Base-by-base conservation (phyloP, 1,139 yeast species). In the Pichia sp. region DNA sequence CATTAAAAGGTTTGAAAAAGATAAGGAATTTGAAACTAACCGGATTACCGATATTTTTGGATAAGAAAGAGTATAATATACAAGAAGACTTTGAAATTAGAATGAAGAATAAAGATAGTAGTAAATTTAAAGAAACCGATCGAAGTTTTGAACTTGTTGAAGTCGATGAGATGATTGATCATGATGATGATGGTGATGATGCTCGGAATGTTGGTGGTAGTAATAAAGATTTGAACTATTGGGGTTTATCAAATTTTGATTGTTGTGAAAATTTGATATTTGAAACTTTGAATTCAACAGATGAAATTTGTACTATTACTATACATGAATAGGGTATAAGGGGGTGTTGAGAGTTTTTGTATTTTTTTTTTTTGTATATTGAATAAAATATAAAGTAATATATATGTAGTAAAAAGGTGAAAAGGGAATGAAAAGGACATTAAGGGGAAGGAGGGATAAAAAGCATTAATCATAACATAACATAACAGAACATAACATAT, bases 191-290 rank as follows among this genome's bases (percentile, higher is more conserved):
- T 33, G 46, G 46, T n/a, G 4, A 28, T 34, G 10, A 33, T 22
- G 29, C 31, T 27, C 16, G 9, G 3, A 33, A 43, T 18, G 42
- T 14, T 39, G 42, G 30, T 45, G 48, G 14, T n/a, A 52, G 44
- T 2, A 53, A 53, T 44, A 52, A 56, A 4, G 62, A 60, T 43
- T 51, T 55, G 42, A 61, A 62, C 39, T 59, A 61, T 44, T 80
- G 84, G 83, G 84, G 84, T 13, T 77, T 78, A 59, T 73, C 79
- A 22, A 74, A 73, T 57, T 62, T 79, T 42, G 75, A 76, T 59
- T 79, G 80, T 3, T 70, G 68, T 55, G 65, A 70, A 28, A 63
- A 73, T 39, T 73, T 77, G 54, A 73, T 80, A n/a, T 75, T 78
- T 70, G 86, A 81, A 58, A 80, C 80, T 14, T 65, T 79, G 42